phyloP scores from a whole-genome alignment of 192 early-diverging fungal genomes.

The Neocallimastix lanati region DNA sequence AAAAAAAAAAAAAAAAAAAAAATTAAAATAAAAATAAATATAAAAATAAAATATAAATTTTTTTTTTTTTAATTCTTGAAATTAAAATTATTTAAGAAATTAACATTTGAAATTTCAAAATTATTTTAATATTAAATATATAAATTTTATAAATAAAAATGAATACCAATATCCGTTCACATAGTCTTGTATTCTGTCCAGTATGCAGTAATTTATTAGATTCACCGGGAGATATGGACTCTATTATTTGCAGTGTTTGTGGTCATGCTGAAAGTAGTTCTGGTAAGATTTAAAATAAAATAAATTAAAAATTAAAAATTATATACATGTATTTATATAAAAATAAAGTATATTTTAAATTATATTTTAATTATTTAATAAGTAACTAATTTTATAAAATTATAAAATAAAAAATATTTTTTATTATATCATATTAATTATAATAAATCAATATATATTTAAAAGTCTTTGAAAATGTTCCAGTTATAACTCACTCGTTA shows the following conservation, averaged over 20 bases:
- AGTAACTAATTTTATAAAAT: too few species aligned
- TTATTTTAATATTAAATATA: neutral
- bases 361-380: too few species aligned
- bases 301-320: too few species aligned
- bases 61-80: neutral
- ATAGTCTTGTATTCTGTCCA: slow-evolving; percentile 64
- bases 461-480: neutral
- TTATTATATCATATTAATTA: neutral
- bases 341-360: too few species aligned
- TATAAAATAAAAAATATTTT: too few species aligned
- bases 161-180: neutral
- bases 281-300: slow-evolving; percentile 21
- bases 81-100: neutral
- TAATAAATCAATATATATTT: too few species aligned
- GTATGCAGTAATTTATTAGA: slow-evolving; percentile 83
- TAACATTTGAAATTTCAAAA: neutral
- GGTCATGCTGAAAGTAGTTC: slow-evolving; percentile 39
- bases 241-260: slow-evolving; percentile 68
- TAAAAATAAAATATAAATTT: neutral
- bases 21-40: too few species aligned
- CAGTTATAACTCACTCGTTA: neutral
- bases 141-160: neutral
- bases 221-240: slow-evolving; percentile 55
- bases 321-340: too few species aligned
- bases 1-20: neutral